Conservation (phyloP, 139 green algal genomes). For the Coccomyxa sp. region DNA sequence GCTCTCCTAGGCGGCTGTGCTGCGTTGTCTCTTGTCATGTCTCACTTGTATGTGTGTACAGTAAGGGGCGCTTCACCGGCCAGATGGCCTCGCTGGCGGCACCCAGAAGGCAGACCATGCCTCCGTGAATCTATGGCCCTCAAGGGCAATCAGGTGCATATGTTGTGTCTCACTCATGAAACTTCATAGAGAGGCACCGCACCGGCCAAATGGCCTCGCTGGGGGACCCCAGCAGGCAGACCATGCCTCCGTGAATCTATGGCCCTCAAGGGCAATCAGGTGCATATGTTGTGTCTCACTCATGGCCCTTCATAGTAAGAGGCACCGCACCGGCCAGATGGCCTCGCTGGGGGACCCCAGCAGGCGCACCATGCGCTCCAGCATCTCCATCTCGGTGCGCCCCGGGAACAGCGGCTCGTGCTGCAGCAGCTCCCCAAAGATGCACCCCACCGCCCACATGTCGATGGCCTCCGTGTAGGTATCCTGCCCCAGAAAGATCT, state of each 20-base stretch:
- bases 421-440: conserved; percentile 66
- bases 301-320: background rate
- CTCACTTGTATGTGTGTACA: background rate
- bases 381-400: conserved; percentile 39
- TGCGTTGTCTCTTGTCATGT: background rate
- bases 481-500: conserved; percentile 45
- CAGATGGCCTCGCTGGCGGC: background rate
- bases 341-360: conserved; percentile 50
- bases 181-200: background rate
- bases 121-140: no score
- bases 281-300: background rate
- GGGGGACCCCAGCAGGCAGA: conserved; percentile 60
- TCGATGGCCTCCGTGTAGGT: conserved; percentile 50
- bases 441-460: conserved; percentile 71
- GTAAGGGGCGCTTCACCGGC: background rate
- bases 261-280: no score
- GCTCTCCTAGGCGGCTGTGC: no score
- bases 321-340: conserved; percentile 60
- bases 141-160: background rate
- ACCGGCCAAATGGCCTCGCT: background rate
- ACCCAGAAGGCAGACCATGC: no score
- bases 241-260: conserved; percentile 48
- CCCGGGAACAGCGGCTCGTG: conserved; percentile 60
- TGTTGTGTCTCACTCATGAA: background rate
- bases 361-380: conserved; percentile 49